Evolutionary conservation across 257 asterid species (phyloP).

Genomic region (Fraxinus cuspidata): DNA sequence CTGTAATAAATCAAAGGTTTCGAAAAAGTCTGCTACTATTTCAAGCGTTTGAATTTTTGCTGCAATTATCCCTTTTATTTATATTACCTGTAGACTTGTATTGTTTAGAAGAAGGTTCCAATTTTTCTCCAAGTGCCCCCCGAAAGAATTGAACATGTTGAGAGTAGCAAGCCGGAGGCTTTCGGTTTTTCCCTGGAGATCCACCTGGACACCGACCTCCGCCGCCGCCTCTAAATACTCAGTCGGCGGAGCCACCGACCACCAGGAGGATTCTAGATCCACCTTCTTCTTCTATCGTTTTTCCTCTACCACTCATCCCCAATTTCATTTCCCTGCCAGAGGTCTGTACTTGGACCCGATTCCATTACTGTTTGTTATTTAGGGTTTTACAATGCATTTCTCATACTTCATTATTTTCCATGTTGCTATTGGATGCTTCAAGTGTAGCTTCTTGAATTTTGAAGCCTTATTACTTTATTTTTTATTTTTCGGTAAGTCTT

Average conservation of each 20-base stretch:
- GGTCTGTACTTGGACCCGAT: conserved; percentile 14
- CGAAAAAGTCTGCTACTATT: too few relatives aligned
- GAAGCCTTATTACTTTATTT: neutral
- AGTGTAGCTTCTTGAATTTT: neutral
- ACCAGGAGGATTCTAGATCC: conserved; percentile 12
- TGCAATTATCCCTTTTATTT: too few relatives aligned
- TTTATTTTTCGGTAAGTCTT: neutral
- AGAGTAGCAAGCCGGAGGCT: conserved; percentile 55
- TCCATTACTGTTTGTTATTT: neutral
- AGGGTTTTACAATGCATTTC: neutral
- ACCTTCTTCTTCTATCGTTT: conserved; percentile 19
- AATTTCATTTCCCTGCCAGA: conserved; percentile 21
- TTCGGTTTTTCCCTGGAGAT: conserved; percentile 38
- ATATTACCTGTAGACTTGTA: too few relatives aligned
- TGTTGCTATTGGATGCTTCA: neutral
- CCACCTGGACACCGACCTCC: conserved; percentile 28
- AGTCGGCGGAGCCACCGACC: conserved; percentile 15
- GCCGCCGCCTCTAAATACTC: conserved; percentile 23
- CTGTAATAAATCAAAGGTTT: too few relatives aligned
- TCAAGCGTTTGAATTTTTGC: too few relatives aligned
- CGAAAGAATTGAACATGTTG: conserved; percentile 34
- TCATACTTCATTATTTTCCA: neutral
- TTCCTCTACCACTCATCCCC: conserved; percentile 17
- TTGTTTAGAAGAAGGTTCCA: neutral
- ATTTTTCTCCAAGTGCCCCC: neutral